Conservation (phyloP, 2,329 filamentous ascomycete genomes). For the Aspergillus sojae region DNA sequence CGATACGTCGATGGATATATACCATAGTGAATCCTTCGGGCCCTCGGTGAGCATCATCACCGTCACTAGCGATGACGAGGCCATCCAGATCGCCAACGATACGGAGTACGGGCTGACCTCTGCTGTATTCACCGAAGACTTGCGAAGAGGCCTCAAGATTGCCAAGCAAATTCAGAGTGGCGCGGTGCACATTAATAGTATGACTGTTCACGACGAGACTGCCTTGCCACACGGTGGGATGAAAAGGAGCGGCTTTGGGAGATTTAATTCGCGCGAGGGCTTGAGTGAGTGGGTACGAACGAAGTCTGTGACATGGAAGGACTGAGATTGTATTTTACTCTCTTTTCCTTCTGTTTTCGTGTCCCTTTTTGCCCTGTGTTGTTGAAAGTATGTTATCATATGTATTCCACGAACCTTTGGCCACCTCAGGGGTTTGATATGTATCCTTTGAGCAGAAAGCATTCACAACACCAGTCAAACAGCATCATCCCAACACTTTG, state of each 20-base stretch:
- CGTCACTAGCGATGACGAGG: slow-evolving; percentile 46
- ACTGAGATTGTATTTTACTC: neutral
- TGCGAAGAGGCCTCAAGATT: neutral
- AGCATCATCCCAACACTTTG: too few relatives aligned
- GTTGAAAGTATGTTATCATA: too few relatives aligned
- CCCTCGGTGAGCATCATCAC: slow-evolving; percentile 68
- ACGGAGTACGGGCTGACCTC: slow-evolving; percentile 43
- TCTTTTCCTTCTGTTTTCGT: too few relatives aligned
- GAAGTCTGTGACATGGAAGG: slow-evolving; percentile 53
- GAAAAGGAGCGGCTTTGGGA: slow-evolving; percentile 61
- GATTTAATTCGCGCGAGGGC: slow-evolving; percentile 55
- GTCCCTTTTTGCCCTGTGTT: too few relatives aligned
- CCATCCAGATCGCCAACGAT: slow-evolving; percentile 42
- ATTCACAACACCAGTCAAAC: too few relatives aligned
- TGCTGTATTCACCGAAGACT: slow-evolving; percentile 49
- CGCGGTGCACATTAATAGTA: slow-evolving; percentile 65
- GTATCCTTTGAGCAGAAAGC: too few relatives aligned
- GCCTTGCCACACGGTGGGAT: slow-evolving; percentile 63
- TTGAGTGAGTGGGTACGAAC: slow-evolving; percentile 61
- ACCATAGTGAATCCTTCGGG: neutral
- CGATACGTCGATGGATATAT: too few relatives aligned
- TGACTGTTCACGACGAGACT: slow-evolving; percentile 65
- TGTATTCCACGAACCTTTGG: too few relatives aligned
- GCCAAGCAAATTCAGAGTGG: neutral
- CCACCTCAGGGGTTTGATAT: too few relatives aligned